Evolutionary conservation across 257 asterid species (phyloP).

Genomic region (Hygrophila difformis): DNA sequence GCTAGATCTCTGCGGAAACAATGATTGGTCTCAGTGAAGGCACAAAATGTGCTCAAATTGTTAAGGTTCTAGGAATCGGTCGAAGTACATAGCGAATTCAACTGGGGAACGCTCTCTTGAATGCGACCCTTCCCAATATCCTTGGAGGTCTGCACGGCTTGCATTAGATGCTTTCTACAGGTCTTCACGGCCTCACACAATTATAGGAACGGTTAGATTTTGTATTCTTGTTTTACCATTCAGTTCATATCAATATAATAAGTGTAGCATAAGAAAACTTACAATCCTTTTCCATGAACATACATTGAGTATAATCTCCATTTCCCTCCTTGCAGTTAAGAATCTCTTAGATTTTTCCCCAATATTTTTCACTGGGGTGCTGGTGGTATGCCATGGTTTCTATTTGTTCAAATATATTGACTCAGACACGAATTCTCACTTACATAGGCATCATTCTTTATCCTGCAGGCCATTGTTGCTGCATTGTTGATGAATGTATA

Average conservation of each 20-base stretch:
- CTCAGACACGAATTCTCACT: slow-evolving; percentile 9
- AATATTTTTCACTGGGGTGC: slow-evolving; percentile 43
- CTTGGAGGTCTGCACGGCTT: slow-evolving; percentile 29
- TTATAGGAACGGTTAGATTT: slow-evolving; percentile 71
- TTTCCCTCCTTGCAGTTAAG: slow-evolving; percentile 69
- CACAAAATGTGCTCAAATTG: too few relatives aligned
- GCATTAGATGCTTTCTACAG: slow-evolving; percentile 52
- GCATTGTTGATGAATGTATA: slow-evolving; percentile 67
- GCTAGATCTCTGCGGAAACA: too few relatives aligned
- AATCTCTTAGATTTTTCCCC: slow-evolving; percentile 59
- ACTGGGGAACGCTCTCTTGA: slow-evolving; percentile 42
- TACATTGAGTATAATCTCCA: too few relatives aligned
- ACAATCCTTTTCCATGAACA: slow-evolving; percentile 31
- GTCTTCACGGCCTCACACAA: slow-evolving; percentile 73
- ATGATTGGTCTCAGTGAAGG: too few relatives aligned
- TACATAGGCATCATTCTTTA: slow-evolving; percentile 6
- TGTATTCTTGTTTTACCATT: neutral
- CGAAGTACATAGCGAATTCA: slow-evolving; percentile 25
- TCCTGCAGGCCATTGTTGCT: slow-evolving; percentile 60
- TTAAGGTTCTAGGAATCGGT: slow-evolving; percentile 14
- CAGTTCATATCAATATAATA: neutral
- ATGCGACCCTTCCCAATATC: slow-evolving; percentile 39
- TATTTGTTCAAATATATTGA: neutral
- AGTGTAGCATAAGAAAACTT: neutral
- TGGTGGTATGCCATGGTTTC: slow-evolving; percentile 29